Percentiles rank a stretch among this genome's conserved stretches.
Evolutionary conservation across 2,329 filamentous ascomycete genomes (phyloP).

Genomic region (Colletotrichum eremochloae): DNA sequence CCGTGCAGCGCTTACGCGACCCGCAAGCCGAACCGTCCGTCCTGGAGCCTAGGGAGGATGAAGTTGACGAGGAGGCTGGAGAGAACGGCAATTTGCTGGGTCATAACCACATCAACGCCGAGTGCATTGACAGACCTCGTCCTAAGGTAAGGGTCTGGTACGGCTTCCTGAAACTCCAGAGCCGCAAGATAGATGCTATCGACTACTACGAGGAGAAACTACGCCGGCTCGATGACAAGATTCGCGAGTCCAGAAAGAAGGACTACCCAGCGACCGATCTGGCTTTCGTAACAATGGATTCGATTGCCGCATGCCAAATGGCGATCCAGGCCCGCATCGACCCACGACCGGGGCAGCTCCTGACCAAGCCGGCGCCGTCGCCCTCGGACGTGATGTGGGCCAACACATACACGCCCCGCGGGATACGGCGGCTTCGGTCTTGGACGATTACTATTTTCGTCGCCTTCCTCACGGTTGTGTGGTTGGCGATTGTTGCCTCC

Average conservation of each 20-base stretch:
- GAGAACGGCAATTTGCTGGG: slow-evolving; percentile 72
- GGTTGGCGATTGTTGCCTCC: slow-evolving; percentile 85
- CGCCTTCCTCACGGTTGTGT: slow-evolving; percentile 85
- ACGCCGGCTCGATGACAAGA: slow-evolving; percentile 80
- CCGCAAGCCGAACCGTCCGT: slow-evolving; percentile 35
- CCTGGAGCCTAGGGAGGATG: slow-evolving; percentile 44
- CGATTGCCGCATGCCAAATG: slow-evolving; percentile 93
- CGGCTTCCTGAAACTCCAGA: slow-evolving; percentile 80
- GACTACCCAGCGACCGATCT: slow-evolving; percentile 83
- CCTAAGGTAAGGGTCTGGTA: slow-evolving; percentile 84
- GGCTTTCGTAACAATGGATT: slow-evolving; percentile 98
- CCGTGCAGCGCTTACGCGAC: slow-evolving; percentile 47
- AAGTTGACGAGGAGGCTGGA: slow-evolving; percentile 60
- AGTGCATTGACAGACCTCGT: slow-evolving; percentile 59
- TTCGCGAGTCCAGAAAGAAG: slow-evolving; percentile 77
- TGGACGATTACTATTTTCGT: slow-evolving; percentile 91
- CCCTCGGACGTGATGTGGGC: slow-evolving; percentile 95
- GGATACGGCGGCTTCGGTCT: slow-evolving; percentile 79
- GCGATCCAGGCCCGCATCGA: slow-evolving; percentile 95
- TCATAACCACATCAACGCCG: slow-evolving; percentile 43
- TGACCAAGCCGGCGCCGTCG: slow-evolving; percentile 88
- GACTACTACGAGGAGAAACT: slow-evolving; percentile 94
- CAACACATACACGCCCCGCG: slow-evolving; percentile 87
- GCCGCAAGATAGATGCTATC: slow-evolving; percentile 86
- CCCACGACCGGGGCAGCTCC: slow-evolving; percentile 85